Conservation (phyloP, 164 flowering plant genomes). For the Kalanchoe fedtschenkoi region DNA sequence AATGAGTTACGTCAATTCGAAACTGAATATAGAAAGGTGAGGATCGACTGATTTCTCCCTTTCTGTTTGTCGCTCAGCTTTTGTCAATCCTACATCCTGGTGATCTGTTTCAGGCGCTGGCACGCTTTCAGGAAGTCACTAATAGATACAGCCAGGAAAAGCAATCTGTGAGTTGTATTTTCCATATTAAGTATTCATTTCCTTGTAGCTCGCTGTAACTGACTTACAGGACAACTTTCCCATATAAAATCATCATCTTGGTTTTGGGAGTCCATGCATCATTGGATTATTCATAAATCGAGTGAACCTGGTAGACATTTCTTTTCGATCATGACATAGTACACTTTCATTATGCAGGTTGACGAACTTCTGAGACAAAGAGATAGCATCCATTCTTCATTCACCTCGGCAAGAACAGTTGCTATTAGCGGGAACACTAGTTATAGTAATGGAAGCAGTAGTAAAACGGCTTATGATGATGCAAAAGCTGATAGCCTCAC, state of each 20-base stretch:
- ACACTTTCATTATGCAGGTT: conserved; percentile 36
- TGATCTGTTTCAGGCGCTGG: conserved; percentile 60
- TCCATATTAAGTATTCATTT: background rate
- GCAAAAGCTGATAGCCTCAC: conserved; percentile 41
- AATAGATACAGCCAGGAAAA: conserved; percentile 84
- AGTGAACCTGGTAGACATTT: background rate
- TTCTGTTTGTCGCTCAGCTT: background rate
- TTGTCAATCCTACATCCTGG: background rate
- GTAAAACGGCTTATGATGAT: conserved; percentile 49
- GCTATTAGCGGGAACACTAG: conserved; percentile 19
- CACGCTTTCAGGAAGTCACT: conserved; percentile 88
- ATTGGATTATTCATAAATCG: background rate
- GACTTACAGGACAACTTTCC: background rate
- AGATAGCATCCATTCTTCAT: conserved; percentile 73
- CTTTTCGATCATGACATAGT: background rate
- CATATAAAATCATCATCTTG: background rate
- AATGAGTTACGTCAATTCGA: conserved; percentile 92
- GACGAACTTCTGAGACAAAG: conserved; percentile 89
- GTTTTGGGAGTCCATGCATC: background rate
- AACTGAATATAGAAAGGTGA: conserved; percentile 83
- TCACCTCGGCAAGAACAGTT: conserved; percentile 36
- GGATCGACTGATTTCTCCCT: background rate
- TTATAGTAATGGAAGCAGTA: conserved; percentile 38
- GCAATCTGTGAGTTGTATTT: conserved; percentile 55
- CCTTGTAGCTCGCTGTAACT: background rate